phyloP scores from a whole-genome alignment of 768 basidiomycete genomes.

The Baorangia bicolor region DNA sequence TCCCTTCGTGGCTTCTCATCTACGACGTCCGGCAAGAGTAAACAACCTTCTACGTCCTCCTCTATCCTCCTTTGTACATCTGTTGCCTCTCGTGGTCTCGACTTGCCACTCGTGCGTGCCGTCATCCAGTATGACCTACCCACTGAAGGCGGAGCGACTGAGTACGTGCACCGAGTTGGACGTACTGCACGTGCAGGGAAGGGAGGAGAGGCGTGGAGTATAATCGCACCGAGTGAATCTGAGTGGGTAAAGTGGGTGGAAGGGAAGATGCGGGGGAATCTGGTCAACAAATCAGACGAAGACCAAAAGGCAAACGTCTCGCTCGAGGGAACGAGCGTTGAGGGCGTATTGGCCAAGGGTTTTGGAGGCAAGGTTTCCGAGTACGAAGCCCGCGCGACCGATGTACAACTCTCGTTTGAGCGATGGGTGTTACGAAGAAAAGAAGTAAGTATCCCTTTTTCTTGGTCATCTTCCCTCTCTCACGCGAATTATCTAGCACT shows the following conservation, averaged over 20 bases:
- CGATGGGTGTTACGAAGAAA: slow-evolving; percentile 81
- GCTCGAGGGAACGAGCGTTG: slow-evolving; percentile 61
- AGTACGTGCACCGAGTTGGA: slow-evolving; percentile 96
- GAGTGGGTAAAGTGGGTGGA: slow-evolving; percentile 93
- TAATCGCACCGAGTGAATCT: slow-evolving; percentile 82
- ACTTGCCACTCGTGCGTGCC: slow-evolving; percentile 89
- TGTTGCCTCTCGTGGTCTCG: slow-evolving; percentile 97
- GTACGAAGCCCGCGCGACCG: slow-evolving; percentile 88
- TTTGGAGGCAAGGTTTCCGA: slow-evolving; percentile 84
- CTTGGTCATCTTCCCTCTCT: neutral
- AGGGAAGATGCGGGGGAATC: slow-evolving; percentile 67
- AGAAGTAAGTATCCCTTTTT: slow-evolving; percentile 49
- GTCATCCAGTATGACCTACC: slow-evolving; percentile 97
- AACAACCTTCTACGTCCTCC: slow-evolving; percentile 36
- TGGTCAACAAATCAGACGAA: slow-evolving; percentile 24
- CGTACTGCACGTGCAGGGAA: slow-evolving; percentile 96
- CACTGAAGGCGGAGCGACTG: slow-evolving; percentile 93
- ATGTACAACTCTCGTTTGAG: slow-evolving; percentile 94
- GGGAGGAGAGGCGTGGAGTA: slow-evolving; percentile 94
- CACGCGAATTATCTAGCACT: slow-evolving; percentile 51
- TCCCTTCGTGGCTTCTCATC: slow-evolving; percentile 82
- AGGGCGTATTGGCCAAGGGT: slow-evolving; percentile 71
- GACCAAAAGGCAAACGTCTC: slow-evolving; percentile 41
- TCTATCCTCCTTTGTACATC: slow-evolving; percentile 93
- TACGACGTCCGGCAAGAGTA: slow-evolving; percentile 31